Conservation (phyloP, 768 basidiomycete genomes). For the Lyophyllum atratum region DNA sequence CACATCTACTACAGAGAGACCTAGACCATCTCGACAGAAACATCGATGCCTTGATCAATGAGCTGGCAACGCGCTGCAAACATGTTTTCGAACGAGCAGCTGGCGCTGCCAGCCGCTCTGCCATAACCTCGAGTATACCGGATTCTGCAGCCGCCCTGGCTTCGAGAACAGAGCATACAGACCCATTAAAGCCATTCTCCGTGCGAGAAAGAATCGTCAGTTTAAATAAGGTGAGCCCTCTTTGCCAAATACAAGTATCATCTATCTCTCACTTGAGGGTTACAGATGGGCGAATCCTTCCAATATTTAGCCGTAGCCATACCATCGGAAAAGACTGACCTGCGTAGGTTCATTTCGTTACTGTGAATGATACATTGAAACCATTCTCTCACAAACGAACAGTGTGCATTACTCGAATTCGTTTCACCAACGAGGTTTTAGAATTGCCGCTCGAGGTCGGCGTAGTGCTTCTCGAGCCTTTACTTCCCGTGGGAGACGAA, state of each 20-base stretch:
- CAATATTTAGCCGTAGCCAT: slow-evolving; percentile 57
- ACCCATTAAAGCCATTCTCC: slow-evolving; percentile 32
- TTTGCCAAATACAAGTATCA: slow-evolving; percentile 24
- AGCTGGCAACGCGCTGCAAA: slow-evolving; percentile 62
- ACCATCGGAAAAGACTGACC: slow-evolving; percentile 38
- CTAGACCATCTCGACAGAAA: slow-evolving; percentile 65
- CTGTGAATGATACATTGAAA: slow-evolving; percentile 14
- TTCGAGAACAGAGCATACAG: slow-evolving; percentile 29
- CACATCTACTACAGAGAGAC: slow-evolving; percentile 52
- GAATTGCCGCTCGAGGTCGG: slow-evolving; percentile 43
- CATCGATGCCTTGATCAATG: slow-evolving; percentile 63
- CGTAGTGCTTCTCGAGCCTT: slow-evolving; percentile 58
- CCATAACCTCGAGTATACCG: slow-evolving; percentile 39
- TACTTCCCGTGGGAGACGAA: slow-evolving; percentile 41
- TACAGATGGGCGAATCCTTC: slow-evolving; percentile 42
- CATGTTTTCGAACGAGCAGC: slow-evolving; percentile 63
- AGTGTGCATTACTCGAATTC: slow-evolving; percentile 63
- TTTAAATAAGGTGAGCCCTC: slow-evolving; percentile 50
- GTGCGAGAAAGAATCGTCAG: slow-evolving; percentile 57
- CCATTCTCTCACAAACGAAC: slow-evolving; percentile 16
- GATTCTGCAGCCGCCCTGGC: slow-evolving; percentile 23
- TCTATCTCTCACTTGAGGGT: slow-evolving; percentile 25
- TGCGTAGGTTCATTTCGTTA: slow-evolving; percentile 42
- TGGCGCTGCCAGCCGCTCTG: slow-evolving; percentile 63
- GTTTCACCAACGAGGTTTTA: slow-evolving; percentile 43